Percentiles rank a stretch among this genome's conserved stretches.
Evolutionary conservation across 1,284 basidiomycete species (phyloP).

Genomic region (Serendipita sp.): DNA sequence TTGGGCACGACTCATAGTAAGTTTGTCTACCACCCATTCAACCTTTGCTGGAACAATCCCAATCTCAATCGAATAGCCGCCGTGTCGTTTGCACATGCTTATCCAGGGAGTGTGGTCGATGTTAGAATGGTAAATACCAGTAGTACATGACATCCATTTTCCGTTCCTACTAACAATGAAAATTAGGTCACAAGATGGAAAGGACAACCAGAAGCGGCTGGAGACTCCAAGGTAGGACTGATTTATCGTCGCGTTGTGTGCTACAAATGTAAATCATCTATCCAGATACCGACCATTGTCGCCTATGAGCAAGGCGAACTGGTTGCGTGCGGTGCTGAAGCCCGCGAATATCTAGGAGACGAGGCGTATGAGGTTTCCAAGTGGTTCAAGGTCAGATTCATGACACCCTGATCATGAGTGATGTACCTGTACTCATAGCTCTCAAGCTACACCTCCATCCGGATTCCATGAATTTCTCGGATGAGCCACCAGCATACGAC

Average conservation of each 20-base stretch:
- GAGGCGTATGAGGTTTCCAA: neutral
- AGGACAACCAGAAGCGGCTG: neutral
- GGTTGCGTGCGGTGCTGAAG: neutral
- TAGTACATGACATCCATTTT: neutral
- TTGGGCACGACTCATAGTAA: neutral
- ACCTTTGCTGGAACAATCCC: neutral
- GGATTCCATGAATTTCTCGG: neutral
- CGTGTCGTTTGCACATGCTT: neutral
- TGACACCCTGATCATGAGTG: neutral
- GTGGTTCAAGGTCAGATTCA: neutral
- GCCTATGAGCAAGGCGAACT: neutral
- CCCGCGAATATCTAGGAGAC: neutral
- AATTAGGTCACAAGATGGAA: neutral
- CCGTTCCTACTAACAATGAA: neutral
- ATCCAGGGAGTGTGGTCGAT: neutral
- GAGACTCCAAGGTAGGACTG: neutral
- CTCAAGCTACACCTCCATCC: neutral
- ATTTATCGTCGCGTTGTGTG: neutral
- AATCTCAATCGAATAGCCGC: neutral
- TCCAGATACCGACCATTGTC: constrained; percentile 1
- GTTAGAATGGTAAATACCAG: neutral
- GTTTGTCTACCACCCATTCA: neutral
- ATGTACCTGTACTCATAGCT: neutral
- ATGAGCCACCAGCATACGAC: neutral
- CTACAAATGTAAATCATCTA: neutral